These are phyloP conservation scores for Tilletia walkeri DNA, from an alignment of 1,284 basidiomycete genomes.

Conservation along the genomic window DNA sequence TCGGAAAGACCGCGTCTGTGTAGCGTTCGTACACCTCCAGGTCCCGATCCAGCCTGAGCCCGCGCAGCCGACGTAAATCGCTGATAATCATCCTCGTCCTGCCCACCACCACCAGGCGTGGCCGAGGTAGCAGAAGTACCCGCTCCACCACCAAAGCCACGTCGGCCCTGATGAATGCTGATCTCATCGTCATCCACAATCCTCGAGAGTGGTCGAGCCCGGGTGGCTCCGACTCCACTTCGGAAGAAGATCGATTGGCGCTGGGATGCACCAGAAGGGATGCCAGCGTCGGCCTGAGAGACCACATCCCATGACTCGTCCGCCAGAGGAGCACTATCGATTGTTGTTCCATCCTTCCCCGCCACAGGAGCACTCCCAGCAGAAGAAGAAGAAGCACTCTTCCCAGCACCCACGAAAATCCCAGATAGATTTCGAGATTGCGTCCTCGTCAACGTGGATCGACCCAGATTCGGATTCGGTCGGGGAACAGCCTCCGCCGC, in stretches of 20 bases:
- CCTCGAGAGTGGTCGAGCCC: conserved; percentile 25
- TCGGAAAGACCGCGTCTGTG: conserved; percentile 48
- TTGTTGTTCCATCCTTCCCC: too few relatives aligned
- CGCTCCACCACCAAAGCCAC: conserved; percentile 4
- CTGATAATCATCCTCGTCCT: conserved; percentile 26
- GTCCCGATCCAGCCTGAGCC: too few relatives aligned
- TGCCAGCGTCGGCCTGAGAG: background rate
- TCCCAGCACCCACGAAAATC: conserved; percentile 36
- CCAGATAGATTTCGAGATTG: conserved; percentile 41
- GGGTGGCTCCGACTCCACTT: background rate
- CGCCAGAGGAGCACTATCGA: background rate
- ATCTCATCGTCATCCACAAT: conserved; percentile 51
- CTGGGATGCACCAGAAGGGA: background rate
- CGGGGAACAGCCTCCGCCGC: background rate
- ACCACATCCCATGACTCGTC: background rate
- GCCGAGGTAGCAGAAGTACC: background rate
- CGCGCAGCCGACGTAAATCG: background rate
- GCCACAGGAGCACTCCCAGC: background rate
- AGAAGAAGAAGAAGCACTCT: background rate
- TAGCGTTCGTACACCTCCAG: conserved; percentile 28
- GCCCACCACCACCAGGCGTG: background rate
- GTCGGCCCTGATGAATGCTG: conserved; percentile 34
- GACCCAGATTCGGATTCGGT: conserved; percentile 7
- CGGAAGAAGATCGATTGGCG: conserved; percentile 14
- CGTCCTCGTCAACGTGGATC: conserved; percentile 28